Evolutionary conservation across 768 basidiomycete genomes (phyloP).

Genomic region (Lanmaoa pseudosensibilis): DNA sequence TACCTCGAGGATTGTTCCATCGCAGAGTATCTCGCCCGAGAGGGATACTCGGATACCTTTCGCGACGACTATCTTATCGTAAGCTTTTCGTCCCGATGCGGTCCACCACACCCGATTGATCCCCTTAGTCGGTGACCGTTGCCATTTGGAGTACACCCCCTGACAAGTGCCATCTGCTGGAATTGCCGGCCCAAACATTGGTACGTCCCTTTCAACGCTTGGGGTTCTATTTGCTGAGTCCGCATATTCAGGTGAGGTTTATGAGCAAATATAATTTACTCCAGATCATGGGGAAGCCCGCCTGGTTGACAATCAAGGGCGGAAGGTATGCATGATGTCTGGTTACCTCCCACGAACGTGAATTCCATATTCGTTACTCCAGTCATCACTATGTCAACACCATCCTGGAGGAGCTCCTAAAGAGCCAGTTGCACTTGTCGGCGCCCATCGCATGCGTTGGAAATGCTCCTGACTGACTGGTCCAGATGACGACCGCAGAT

Average conservation of each 20-base stretch:
- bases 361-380: not conserved
- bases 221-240: not conserved
- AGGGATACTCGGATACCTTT: constrained; percentile 68
- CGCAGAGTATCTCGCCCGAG: constrained; percentile 56
- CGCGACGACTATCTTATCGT: constrained; percentile 75
- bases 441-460: constrained; percentile 52
- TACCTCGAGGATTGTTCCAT: constrained; percentile 40
- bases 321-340: constrained; percentile 53
- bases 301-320: constrained; percentile 71
- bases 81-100: constrained; percentile 24
- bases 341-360: not conserved
- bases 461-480: constrained; percentile 25
- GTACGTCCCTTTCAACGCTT: constrained; percentile 30
- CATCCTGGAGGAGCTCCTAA: constrained; percentile 55
- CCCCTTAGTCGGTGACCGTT: constrained; percentile 69
- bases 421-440: constrained; percentile 55
- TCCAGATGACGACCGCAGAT: constrained; percentile 47
- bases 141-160: constrained; percentile 81
- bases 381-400: constrained; percentile 68
- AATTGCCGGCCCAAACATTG: constrained; percentile 70
- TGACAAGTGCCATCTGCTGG: constrained; percentile 61
- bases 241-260: constrained; percentile 52
- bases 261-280: constrained; percentile 75
- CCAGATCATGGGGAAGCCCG: constrained; percentile 67
- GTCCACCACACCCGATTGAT: not conserved